Evolutionary conservation across 345 rosid genomes (phyloP), one percentile per base, ranked within the genome.

Genomic region (Linum tenue): DNA sequence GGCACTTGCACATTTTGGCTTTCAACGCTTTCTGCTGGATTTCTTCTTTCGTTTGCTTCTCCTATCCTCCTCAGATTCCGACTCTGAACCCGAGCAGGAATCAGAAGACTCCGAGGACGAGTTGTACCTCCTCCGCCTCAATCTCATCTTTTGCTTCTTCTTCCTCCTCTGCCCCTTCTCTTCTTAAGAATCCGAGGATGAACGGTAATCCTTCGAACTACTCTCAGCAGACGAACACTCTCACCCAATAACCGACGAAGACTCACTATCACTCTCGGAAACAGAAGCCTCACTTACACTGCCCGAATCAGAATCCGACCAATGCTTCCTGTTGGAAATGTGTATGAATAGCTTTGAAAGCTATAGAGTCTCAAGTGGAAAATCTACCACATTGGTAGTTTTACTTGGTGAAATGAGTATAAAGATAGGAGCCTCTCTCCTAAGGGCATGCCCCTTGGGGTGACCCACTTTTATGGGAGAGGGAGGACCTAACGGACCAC

Each of bases 281-380:
- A 92, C 90, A 0, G 97, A 90, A 63, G 94, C 94, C 84, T 90
- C 99, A 53, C 96, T 90, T 55, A 80, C 97, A 73, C 83, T 85
- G 0, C 78, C 80, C 14, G 92, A 82, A 43, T 79, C 89, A 5
- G 92, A 83, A 38, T 81, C 82, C 0, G 91, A 79, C 37, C 79
- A 71, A 56, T 90, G 80, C 81, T n/a, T n/a, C n/a, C n/a, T n/a
- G n/a, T n/a, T n/a, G n/a, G n/a, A n/a, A n/a, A n/a, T n/a, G n/a
- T n/a, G n/a, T n/a, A n/a, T n/a, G n/a, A n/a, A n/a, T n/a, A n/a
- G n/a, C n/a, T n/a, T n/a, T n/a, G n/a, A n/a, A n/a, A n/a, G n/a
- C n/a, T n/a, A n/a, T n/a, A n/a, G n/a, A n/a, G n/a, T n/a, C n/a
- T n/a, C n/a, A n/a, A n/a, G n/a, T n/a, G n/a, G n/a, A n/a, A n/a